Evolutionary conservation across 2,329 filamentous ascomycete genomes (phyloP), one percentile per base, ranked within the genome.

Genomic region (Cercospora sojina): DNA sequence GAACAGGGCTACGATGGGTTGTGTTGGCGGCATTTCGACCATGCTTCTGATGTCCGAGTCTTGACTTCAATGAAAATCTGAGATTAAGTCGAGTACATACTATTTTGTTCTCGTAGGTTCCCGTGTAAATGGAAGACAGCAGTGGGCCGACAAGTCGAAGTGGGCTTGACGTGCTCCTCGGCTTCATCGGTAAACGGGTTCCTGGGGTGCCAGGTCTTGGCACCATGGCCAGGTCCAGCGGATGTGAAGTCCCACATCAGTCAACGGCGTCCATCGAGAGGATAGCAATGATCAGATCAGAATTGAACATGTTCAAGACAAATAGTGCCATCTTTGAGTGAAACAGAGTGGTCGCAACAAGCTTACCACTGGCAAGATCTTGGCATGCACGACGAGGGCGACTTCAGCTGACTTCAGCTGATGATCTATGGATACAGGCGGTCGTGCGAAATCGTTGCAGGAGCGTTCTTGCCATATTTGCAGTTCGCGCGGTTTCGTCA

Each of bases 1-100:
- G 60, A 73, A 75, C 13, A 75, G 66, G 60, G 68, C 71, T 31
- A 75, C 72, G 43, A 70, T 59, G 13, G 71, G 72, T 55, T n/a
- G 18, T 8, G 49, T 41, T n/a, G 35, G 9, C 10, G 64, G 55
- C 67, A 70, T 70, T 2, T 7, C 58, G 49, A 55, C 7, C 8
- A 3, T 18, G 51, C 9, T 31, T 25, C 9, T 4, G 25, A 8
- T 56, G 13, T 31, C 25, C n/a, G 51, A 9, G 20, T 27, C 20
- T 27, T 27, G 10, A 27, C 9, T 13, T 31, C 16, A 10, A 10
- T 49, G 43, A 49, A 3, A 47, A 8, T n/a, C 0, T n/a, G 16
- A 8, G 35, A 41, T n/a, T n/a, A n/a, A n/a, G 16, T 41, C 35
- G 16, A 41, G 16, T n/a, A 3, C 8, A n/a, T n/a, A n/a, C 6